Evolutionary conservation across 345 rosid species (phyloP), one percentile per base, ranked within the genome.

Genomic region (Hypericum androsaemum): DNA sequence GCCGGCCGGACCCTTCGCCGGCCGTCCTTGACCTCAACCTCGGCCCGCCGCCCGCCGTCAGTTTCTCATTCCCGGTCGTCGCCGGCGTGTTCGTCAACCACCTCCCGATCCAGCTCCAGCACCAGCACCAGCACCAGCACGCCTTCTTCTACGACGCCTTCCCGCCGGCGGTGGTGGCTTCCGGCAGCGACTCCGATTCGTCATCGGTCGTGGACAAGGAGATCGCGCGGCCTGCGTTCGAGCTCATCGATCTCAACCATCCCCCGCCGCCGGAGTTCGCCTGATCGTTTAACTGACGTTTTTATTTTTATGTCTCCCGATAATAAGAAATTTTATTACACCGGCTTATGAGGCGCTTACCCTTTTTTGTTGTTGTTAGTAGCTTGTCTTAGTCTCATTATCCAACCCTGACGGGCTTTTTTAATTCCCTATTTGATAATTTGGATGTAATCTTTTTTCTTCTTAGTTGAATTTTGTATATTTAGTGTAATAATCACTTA

Each of bases 181-280:
- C 1, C 48, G 52, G 32, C 32, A 75, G 88, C 59, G 88, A 74
- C 43, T 82, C 90, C 0, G 84, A 88, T 42, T 80, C 94, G 7
- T 50, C 54, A 5, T 50, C 54, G 10, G 41, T 50, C 54, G 39
- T 50, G 36, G 38, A 50, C 28, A 10, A 7, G 37, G 28, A 36
- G 7, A 28, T 32, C 10, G 35, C 39, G 36, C 22, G 11, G 6
- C 32, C 41, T 7, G n/a, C 39, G 41, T 16, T 50, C 54, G 11
- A 0, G 12, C 7, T 36, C 39, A 3, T 79, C n/a, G 95, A 88
- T 63, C 95, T 88, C 44, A 89, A 89, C 65, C 41, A 52, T 12
- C 82, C 79, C 7, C 82, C 95, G 1, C 58, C 65, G 42, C 70
- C 74, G 17, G 92, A 83, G 16, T 13, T 58, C 48, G 67, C 58